Percentiles rank a stretch among this genome's conserved stretches.
phyloP scores from a whole-genome alignment of 352 stramenopile species.

The Globisporangium splendens region DNA sequence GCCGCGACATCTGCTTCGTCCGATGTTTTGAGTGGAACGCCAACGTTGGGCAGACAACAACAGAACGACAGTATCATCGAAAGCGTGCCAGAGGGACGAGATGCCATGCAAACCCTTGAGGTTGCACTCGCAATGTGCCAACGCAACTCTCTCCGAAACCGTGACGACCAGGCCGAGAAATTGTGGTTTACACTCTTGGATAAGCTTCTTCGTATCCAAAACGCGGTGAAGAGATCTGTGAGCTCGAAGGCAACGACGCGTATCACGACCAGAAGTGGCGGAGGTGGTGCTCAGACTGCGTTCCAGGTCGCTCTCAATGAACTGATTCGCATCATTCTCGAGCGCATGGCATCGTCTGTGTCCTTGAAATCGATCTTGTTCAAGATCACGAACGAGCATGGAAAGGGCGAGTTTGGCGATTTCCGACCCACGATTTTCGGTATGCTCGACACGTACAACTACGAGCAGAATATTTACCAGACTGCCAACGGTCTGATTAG shows the following conservation, averaged over 20 bases:
- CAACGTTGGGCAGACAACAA: slow-evolving; percentile 23
- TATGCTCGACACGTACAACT: slow-evolving; percentile 93
- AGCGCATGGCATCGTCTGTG: slow-evolving; percentile 93
- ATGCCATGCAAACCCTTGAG: slow-evolving; percentile 88
- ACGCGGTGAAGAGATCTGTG: slow-evolving; percentile 86
- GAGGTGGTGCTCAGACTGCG: slow-evolving; percentile 71
- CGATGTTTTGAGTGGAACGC: slow-evolving; percentile 29
- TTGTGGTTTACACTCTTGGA: slow-evolving; percentile 95
- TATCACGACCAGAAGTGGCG: slow-evolving; percentile 60
- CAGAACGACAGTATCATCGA: slow-evolving; percentile 85
- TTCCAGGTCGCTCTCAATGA: slow-evolving; percentile 90
- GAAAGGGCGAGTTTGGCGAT: slow-evolving; percentile 90
- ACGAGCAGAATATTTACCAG: slow-evolving; percentile 89
- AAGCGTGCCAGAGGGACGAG: slow-evolving; percentile 65
- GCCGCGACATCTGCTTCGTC: slow-evolving; percentile 34
- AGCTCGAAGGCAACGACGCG: slow-evolving; percentile 64
- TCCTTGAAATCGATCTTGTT: slow-evolving; percentile 92
- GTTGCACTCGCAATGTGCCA: slow-evolving; percentile 93
- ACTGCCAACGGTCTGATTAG: slow-evolving; percentile 82
- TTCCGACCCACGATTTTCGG: slow-evolving; percentile 93
- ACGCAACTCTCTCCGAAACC: slow-evolving; percentile 86
- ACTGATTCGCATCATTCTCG: slow-evolving; percentile 91
- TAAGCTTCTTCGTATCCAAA: slow-evolving; percentile 91
- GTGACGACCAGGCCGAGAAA: slow-evolving; percentile 88
- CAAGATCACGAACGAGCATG: slow-evolving; percentile 94